Conservation (phyloP, 2,329 filamentous ascomycete genomes). For the Chlorencoelia australis region DNA sequence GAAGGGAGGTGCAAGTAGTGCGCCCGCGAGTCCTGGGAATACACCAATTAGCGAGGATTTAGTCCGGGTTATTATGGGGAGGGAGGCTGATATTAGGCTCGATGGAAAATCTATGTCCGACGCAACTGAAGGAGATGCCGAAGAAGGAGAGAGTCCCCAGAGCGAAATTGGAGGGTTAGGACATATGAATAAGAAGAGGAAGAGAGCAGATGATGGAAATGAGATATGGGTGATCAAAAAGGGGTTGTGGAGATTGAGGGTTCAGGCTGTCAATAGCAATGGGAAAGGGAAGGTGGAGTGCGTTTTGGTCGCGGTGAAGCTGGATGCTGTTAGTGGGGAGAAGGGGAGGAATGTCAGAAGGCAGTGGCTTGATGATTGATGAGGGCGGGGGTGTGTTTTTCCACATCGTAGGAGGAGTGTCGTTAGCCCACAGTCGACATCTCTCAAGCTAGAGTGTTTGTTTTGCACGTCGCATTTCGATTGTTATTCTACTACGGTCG, state of each 20-base stretch:
- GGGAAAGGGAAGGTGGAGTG: conserved; percentile 54
- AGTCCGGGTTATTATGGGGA: conserved; percentile 53
- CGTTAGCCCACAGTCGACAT: too few relatives aligned
- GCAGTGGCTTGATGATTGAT: conserved; percentile 42
- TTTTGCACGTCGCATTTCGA: too few relatives aligned
- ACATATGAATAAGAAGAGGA: conserved; percentile 11
- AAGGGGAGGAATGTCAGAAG: conserved; percentile 54
- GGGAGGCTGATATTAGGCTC: conserved; percentile 47
- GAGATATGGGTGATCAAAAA: conserved; percentile 50
- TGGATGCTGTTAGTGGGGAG: conserved; percentile 62
- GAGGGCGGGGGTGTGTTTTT: background rate
- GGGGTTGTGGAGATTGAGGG: conserved; percentile 62
- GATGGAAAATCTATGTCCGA: conserved; percentile 37
- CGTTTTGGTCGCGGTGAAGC: conserved; percentile 62
- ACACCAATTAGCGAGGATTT: conserved; percentile 60
- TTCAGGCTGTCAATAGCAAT: conserved; percentile 37
- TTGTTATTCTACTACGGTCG: too few relatives aligned
- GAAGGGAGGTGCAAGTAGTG: conserved; percentile 49
- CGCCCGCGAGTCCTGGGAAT: conserved; percentile 56
- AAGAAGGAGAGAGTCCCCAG: conserved; percentile 5
- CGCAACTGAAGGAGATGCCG: background rate
- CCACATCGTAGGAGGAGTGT: too few relatives aligned
- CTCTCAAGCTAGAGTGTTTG: too few relatives aligned
- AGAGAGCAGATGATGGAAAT: conserved; percentile 10
- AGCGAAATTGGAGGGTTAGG: conserved; percentile 15